These are phyloP conservation scores for Diversispora eburnea DNA, from an alignment of 192 early-diverging fungal genomes.

Conservation along the genomic window DNA sequence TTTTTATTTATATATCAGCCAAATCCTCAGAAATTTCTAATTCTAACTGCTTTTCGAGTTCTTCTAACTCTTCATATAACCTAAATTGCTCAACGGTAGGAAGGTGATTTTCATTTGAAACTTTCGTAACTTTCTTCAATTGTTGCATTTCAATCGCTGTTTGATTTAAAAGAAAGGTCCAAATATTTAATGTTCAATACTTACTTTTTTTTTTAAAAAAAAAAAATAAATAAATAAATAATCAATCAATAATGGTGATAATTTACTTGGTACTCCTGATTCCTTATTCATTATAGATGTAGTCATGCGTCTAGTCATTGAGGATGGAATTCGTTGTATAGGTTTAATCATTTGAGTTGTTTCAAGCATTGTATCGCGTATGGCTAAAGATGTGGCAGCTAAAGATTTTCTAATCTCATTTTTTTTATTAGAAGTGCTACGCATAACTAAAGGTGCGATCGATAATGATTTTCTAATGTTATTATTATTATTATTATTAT, in stretches of 20 bases:
- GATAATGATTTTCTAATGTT: no score
- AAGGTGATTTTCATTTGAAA: neutral
- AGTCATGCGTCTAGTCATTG: neutral
- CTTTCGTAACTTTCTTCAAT: neutral
- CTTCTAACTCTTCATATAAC: slow-evolving; percentile 3
- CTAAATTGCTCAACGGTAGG: neutral
- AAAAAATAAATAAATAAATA: neutral
- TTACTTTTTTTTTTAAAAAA: neutral
- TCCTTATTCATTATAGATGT: neutral
- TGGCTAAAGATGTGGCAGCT: neutral
- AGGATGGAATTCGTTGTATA: neutral
- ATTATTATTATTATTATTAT: no score
- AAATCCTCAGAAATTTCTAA: neutral
- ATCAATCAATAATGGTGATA: neutral
- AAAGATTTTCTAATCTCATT: neutral
- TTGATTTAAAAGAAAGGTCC: no score
- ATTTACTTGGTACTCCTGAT: neutral
- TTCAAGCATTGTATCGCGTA: neutral
- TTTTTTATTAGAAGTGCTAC: neutral
- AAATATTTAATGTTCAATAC: no score
- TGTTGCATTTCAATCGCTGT: no score
- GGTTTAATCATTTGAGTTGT: neutral
- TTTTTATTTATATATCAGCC: neutral
- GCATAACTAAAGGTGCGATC: no score
- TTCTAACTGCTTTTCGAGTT: slow-evolving; percentile 9